Conservation (phyloP, 345 rosid genomes). For the Moricandia moricandioides region DNA sequence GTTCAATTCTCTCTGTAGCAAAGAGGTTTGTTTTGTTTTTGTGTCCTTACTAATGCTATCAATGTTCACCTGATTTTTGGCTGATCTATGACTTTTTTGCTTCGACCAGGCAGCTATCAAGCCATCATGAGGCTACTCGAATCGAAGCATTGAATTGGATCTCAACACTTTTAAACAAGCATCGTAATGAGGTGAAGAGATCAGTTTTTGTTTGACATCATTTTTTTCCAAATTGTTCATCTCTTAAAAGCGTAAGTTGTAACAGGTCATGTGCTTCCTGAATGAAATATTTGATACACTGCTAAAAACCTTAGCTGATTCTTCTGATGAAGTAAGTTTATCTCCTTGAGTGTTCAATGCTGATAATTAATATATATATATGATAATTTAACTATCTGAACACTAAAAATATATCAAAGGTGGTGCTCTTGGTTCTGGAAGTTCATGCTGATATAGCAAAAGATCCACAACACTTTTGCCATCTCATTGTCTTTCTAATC, state of each 20-base stretch:
- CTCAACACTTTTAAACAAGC: slow-evolving; percentile 74
- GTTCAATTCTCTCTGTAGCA: slow-evolving; percentile 82
- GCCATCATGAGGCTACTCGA: slow-evolving; percentile 83
- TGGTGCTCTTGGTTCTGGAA: slow-evolving; percentile 93
- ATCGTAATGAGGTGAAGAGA: slow-evolving; percentile 70
- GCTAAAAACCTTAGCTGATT: slow-evolving; percentile 80
- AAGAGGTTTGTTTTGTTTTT: slow-evolving; percentile 61
- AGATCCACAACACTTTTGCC: slow-evolving; percentile 87
- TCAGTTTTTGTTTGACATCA: slow-evolving; percentile 5
- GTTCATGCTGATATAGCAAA: slow-evolving; percentile 96
- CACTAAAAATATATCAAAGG: slow-evolving; percentile 46
- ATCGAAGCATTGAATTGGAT: slow-evolving; percentile 98
- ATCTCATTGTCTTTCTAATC: slow-evolving; percentile 85
- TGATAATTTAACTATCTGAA: slow-evolving; percentile 12
- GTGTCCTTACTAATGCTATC: not conserved
- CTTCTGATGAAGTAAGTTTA: slow-evolving; percentile 74
- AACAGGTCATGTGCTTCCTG: slow-evolving; percentile 72
- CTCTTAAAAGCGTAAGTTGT: slow-evolving; percentile 2
- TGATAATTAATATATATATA: not conserved
- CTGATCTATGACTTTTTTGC: slow-evolving; percentile 27
- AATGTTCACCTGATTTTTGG: slow-evolving; percentile 6
- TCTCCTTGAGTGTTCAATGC: not conserved
- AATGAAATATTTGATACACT: slow-evolving; percentile 88
- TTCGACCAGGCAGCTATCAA: slow-evolving; percentile 57
- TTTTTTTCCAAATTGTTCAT: not conserved